A percentile compares a stretch with the other conserved stretches of the same genome.
Conservation (phyloP, 768 basidiomycete species). For the Neoboletus subvelutipes region DNA sequence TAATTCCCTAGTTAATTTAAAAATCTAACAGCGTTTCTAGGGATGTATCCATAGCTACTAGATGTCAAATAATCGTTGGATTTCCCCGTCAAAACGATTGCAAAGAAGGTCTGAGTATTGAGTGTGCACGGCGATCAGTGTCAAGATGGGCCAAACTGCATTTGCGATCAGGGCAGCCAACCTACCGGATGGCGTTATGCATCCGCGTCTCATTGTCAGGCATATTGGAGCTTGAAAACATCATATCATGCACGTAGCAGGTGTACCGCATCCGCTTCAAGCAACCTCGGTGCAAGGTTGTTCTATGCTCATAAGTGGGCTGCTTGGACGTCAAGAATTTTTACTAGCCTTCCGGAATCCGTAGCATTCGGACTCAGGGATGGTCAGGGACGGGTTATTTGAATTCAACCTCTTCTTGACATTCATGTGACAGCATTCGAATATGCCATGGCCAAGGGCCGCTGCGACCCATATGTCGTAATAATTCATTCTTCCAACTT, state of each 20-base stretch:
- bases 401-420: not conserved
- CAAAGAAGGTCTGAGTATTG: not conserved
- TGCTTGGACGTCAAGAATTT: not conserved
- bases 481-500: slow-evolving; percentile 6
- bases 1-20: not conserved
- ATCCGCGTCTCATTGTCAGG: not conserved
- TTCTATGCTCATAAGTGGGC: not conserved
- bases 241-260: not conserved
- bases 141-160: not conserved
- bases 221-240: not conserved
- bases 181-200: no score
- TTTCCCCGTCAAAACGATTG: not conserved
- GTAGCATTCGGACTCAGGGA: not conserved
- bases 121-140: no score
- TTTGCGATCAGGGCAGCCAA: not conserved
- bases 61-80: not conserved
- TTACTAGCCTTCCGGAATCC: not conserved
- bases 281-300: not conserved
- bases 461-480: slow-evolving; percentile 2
- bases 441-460: not conserved
- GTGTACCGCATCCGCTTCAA: not conserved
- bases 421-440: not conserved
- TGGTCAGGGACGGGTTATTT: not conserved
- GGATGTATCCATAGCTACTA: not conserved
- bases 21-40: not conserved